Evolutionary conservation across 345 rosid species (phyloP).

Genomic region (Pistacia atlantica): DNA sequence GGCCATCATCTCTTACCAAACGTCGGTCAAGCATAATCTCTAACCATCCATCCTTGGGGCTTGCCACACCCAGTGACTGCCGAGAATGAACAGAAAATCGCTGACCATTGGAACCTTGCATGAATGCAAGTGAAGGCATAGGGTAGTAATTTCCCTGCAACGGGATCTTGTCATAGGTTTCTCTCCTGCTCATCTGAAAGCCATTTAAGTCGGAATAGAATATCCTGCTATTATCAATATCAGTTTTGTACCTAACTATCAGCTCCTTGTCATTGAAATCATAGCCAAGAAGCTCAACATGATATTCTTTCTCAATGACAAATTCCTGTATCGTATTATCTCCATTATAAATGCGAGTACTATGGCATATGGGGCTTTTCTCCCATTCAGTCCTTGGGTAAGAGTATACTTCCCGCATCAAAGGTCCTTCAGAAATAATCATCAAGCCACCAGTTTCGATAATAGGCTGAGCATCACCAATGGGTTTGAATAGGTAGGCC

Average conservation of each 20-base stretch:
- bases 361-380: slow-evolving; percentile 71
- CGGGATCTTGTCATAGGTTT: slow-evolving; percentile 92
- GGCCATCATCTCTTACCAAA: slow-evolving; percentile 81
- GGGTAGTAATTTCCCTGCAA: slow-evolving; percentile 98
- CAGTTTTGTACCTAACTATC: slow-evolving; percentile 84
- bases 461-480: slow-evolving; percentile 74
- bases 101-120: slow-evolving; percentile 82
- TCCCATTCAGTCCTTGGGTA: slow-evolving; percentile 78
- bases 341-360: slow-evolving; percentile 73
- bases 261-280: slow-evolving; percentile 80
- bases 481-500: slow-evolving; percentile 88
- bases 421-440: slow-evolving; percentile 68
- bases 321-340: slow-evolving; percentile 59
- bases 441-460: slow-evolving; percentile 58
- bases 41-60: slow-evolving; percentile 83
- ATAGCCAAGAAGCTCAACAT: slow-evolving; percentile 77
- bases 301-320: slow-evolving; percentile 85
- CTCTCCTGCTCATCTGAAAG: slow-evolving; percentile 97
- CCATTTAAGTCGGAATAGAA: slow-evolving; percentile 96
- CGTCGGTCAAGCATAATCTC: slow-evolving; percentile 98
- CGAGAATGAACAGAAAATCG: slow-evolving; percentile 91
- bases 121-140: slow-evolving; percentile 91
- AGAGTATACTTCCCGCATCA: slow-evolving; percentile 85
- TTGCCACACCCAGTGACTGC: slow-evolving; percentile 83
- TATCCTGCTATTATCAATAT: slow-evolving; percentile 57